Conservation (phyloP, 805 yeast genomes). For the Kurtzmaniella fragi region DNA sequence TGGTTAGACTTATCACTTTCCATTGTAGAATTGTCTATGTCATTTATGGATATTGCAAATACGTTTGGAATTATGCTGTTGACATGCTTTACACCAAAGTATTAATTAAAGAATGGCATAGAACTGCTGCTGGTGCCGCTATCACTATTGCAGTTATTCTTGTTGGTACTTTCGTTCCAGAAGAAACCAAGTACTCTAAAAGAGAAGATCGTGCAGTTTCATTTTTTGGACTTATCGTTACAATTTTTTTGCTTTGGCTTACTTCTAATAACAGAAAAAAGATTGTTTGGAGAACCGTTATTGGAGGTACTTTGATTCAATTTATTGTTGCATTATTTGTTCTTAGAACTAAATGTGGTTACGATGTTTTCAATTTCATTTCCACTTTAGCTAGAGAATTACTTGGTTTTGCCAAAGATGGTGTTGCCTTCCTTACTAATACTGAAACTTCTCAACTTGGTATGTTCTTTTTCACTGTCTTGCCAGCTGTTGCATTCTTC, state of each 20-base stretch:
- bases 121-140: conserved; percentile 41
- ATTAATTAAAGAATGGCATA: conserved; percentile 33
- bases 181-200: conserved; percentile 41
- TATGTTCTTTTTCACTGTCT: conserved; percentile 52
- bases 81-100: conserved; percentile 32
- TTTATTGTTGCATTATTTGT: conserved; percentile 57
- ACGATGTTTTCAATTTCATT: conserved; percentile 57
- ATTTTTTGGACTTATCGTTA: conserved; percentile 49
- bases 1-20: conserved; percentile 48
- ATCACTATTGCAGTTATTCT: conserved; percentile 44
- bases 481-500: conserved; percentile 62
- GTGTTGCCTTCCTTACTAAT: conserved; percentile 55
- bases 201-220: conserved; percentile 53
- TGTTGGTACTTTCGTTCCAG: conserved; percentile 50
- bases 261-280: conserved; percentile 42
- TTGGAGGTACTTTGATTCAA: conserved; percentile 56
- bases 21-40: conserved; percentile 30
- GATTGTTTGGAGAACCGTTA: conserved; percentile 56
- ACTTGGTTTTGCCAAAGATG: conserved; percentile 52
- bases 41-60: conserved; percentile 13
- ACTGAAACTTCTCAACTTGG: conserved; percentile 32
- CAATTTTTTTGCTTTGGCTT: conserved; percentile 37
- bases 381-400: conserved; percentile 53
- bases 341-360: conserved; percentile 54
- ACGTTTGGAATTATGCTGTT: conserved; percentile 26